Evolutionary conservation across 2,329 filamentous ascomycete species (phyloP).

Genomic region (Tolypocladium cylindrosporum): DNA sequence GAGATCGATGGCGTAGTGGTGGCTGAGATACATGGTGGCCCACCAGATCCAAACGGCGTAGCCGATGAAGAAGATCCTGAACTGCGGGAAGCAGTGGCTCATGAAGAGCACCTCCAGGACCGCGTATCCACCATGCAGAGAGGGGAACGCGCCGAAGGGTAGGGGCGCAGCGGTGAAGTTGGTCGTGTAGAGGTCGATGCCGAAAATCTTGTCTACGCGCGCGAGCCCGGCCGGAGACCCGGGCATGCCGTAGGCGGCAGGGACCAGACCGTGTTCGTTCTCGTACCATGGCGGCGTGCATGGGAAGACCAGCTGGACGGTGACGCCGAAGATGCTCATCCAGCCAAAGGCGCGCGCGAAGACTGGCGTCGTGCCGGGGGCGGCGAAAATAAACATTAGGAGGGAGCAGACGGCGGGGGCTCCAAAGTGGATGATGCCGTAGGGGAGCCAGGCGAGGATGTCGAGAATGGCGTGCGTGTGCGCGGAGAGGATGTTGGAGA

Average conservation of each 20-base stretch:
- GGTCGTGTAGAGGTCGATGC: conserved; percentile 86
- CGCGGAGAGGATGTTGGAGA: conserved; percentile 89
- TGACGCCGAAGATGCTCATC: conserved; percentile 80
- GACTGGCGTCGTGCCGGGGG: conserved; percentile 73
- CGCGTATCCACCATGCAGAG: conserved; percentile 80
- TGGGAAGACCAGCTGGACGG: conserved; percentile 81
- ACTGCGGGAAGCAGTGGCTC: conserved; percentile 79
- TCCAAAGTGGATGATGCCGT: conserved; percentile 84
- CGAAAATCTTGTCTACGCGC: conserved; percentile 81
- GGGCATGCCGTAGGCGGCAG: conserved; percentile 83
- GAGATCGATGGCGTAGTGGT: conserved; percentile 92
- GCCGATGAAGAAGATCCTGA: conserved; percentile 67
- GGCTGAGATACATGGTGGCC: conserved; percentile 96
- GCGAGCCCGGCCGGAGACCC: conserved; percentile 84
- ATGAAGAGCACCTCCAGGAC: conserved; percentile 88
- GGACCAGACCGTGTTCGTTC: conserved; percentile 80
- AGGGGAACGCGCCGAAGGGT: conserved; percentile 92
- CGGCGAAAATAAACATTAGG: conserved; percentile 79
- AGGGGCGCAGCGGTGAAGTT: conserved; percentile 83
- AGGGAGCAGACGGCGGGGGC: conserved; percentile 70
- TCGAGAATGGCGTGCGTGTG: conserved; percentile 79
- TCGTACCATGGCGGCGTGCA: conserved; percentile 97
- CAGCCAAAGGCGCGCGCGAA: conserved; percentile 86
- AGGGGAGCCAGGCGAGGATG: conserved; percentile 85
- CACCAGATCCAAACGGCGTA: conserved; percentile 96